Percentiles rank a stretch among this genome's conserved stretches.
These are phyloP conservation scores for Parafenestella ontariensis DNA, from an alignment of 2,329 filamentous ascomycete genomes.

Conservation along the genomic window DNA sequence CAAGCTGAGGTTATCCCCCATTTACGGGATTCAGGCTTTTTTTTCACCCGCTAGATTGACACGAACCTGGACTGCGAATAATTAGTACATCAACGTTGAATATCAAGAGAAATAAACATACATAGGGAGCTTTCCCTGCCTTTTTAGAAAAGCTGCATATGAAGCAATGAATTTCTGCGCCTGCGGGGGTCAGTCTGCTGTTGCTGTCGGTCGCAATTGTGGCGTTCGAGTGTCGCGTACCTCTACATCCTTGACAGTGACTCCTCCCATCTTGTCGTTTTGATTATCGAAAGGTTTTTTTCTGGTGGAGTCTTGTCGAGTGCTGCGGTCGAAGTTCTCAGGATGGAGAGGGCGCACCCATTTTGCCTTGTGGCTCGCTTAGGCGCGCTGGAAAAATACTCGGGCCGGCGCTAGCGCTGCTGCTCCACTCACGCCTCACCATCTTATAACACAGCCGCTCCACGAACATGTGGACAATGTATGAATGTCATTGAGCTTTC, in stretches of 20 bases:
- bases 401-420: constrained; percentile 22
- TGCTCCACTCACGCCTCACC: not conserved
- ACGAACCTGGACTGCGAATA: constrained; percentile 70
- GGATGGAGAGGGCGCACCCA: constrained; percentile 4
- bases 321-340: constrained; percentile 17
- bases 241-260: constrained; percentile 85
- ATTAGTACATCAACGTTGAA: constrained; percentile 28
- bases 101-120: constrained; percentile 25
- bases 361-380: constrained; percentile 30
- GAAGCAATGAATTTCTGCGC: constrained; percentile 88
- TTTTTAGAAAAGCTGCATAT: constrained; percentile 90
- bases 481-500: not conserved
- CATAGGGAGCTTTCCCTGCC: constrained; percentile 90
- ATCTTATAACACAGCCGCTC: no score
- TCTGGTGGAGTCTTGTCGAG: constrained; percentile 32
- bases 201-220: not conserved
- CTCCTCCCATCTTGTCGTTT: constrained; percentile 79
- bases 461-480: not conserved
- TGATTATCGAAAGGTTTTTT: no score
- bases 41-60: constrained; percentile 45
- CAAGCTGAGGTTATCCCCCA: constrained; percentile 56
- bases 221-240: constrained; percentile 61
- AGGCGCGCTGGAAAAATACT: constrained; percentile 21
- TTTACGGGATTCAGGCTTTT: constrained; percentile 63
- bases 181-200: constrained; percentile 52